Evolutionary conservation across 768 basidiomycete species (phyloP), one percentile per base, ranked within the genome.

Genomic region (Lentinus tigrinus): DNA sequence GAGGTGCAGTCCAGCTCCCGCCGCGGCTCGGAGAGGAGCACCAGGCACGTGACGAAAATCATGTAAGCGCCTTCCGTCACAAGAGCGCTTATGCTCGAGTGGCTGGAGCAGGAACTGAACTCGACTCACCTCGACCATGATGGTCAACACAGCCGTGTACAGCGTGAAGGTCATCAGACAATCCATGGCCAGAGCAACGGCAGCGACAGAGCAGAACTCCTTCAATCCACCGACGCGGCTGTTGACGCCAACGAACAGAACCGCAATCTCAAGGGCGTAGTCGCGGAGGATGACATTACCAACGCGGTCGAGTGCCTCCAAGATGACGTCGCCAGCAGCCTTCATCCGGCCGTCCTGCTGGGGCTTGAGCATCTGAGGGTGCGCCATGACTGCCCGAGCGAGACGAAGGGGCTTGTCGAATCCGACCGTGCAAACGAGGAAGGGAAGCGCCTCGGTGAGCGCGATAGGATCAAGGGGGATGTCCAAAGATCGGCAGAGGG

Each of bases 361-460:
- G 11, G 71, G 71, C 42, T 66, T 65, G 50, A 71, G 58, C 42
- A 67, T 65, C 24, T 89, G 83, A 2, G 90, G 91, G 64, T 95
- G 91, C 27, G 84, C 81, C 74, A 98, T 93, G 16, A 98, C 91
- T 2, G 94, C 89, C 13, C 88, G 82, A 2, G 95, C 95, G 24
- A 99, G 85, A 7, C 92, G 84, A 46, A 96, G 86, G 0, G 95
- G 96, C 72, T 99, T 98, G 75, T 99, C 97, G 72, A 98, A 99
- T 7, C 96, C 96, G 58, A 99, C 87, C 1, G 95, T 97, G 72
- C 96, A 96, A 36, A 99, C 95, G 47, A 98, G 79, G 85, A 98
- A 98, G 0, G 97, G 97, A 0, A 99, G 82, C 0, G 97, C 96
- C 72, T 99, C 97, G 10, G 92, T 93, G 50, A 99, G 81, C 10